Evolutionary conservation across 169 alveolate species (phyloP).

Genomic region (Eimeria falciformis): DNA sequence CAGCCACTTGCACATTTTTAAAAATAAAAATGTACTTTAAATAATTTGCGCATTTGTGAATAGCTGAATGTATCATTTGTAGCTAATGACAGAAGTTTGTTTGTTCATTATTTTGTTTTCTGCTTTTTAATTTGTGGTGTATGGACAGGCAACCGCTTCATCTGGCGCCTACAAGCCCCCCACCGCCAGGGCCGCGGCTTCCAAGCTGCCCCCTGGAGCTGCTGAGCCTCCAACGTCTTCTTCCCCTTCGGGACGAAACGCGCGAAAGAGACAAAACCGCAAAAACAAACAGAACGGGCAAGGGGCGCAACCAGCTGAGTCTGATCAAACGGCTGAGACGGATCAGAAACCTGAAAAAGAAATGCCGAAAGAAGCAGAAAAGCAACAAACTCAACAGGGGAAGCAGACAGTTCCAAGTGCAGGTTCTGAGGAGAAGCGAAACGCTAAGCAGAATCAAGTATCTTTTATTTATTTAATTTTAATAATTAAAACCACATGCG

Average conservation of each 20-base stretch:
- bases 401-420: not conserved
- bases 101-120: too few species aligned
- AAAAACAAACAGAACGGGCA: not conserved
- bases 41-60: too few species aligned
- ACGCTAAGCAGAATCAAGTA: too few species aligned
- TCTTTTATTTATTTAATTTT: too few species aligned
- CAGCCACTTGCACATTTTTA: too few species aligned
- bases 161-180: slow-evolving; percentile 24
- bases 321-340: not conserved
- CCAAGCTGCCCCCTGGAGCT: not conserved
- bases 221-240: slow-evolving; percentile 19
- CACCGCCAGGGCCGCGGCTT: not conserved
- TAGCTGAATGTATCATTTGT: too few species aligned
- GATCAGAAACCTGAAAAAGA: not conserved
- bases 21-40: too few species aligned
- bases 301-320: not conserved
- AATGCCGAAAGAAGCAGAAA: not conserved
- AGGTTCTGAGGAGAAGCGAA: not conserved
- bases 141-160: not conserved
- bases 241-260: not conserved
- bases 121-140: not conserved
- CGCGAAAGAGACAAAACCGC: slow-evolving; percentile 4
- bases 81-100: too few species aligned
- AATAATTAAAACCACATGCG: too few species aligned
- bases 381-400: not conserved